Evolutionary conservation across 176 grass and related monocot genomes (phyloP).

Genomic region (Eleusine coracana): DNA sequence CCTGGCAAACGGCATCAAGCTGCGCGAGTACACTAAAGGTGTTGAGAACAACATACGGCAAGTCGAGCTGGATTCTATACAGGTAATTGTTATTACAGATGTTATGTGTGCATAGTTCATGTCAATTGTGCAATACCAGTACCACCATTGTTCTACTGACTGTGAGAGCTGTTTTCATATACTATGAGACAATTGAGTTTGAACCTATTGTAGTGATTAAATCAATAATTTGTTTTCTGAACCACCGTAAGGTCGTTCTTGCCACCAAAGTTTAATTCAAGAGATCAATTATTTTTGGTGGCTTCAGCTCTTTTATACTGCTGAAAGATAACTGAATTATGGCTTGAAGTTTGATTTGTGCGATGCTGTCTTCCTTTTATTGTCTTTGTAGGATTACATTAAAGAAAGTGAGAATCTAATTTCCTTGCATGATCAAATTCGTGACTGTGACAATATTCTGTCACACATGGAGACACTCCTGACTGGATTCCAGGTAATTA

Average conservation of each 20-base stretch:
- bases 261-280: neutral
- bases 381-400: slow-evolving; percentile 83
- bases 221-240: neutral
- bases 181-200: neutral
- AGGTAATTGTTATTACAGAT: slow-evolving; percentile 47
- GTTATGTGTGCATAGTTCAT: slow-evolving; percentile 25
- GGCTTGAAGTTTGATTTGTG: slow-evolving; percentile 33
- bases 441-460: slow-evolving; percentile 91
- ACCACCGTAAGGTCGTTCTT: neutral
- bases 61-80: slow-evolving; percentile 94
- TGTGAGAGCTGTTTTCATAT: neutral
- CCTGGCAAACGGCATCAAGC: slow-evolving; percentile 85
- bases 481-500: slow-evolving; percentile 92
- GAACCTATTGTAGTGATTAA: neutral
- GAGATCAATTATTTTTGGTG: neutral
- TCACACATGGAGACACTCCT: slow-evolving; percentile 96
- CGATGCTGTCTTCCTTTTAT: slow-evolving; percentile 21
- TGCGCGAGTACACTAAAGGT: slow-evolving; percentile 96
- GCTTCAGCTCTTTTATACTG: neutral
- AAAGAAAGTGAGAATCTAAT: slow-evolving; percentile 94
- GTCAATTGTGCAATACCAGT: neutral
- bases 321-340: neutral
- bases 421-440: slow-evolving; percentile 90
- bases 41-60: slow-evolving; percentile 91
- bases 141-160: neutral